Evolutionary conservation across 1,139 yeast genomes (phyloP).

Genomic region (Yamadazyma aaseri): DNA sequence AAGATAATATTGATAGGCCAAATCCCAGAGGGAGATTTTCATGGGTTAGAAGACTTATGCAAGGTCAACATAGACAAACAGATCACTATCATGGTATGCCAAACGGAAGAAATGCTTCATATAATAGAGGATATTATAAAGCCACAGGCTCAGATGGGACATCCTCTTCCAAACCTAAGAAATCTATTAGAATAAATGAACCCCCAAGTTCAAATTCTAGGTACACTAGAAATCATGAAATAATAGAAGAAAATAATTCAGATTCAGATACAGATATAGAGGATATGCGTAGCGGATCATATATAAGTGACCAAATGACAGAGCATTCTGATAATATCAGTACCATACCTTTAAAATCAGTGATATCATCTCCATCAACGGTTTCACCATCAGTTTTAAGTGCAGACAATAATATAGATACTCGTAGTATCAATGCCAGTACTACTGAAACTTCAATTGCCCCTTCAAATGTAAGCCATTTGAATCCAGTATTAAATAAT

Average conservation of each 20-base stretch:
- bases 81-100: slow-evolving; percentile 2
- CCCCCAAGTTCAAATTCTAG: background rate
- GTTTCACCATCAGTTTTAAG: slow-evolving; percentile 45
- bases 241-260: background rate
- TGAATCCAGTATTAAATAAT: slow-evolving; percentile 8
- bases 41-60: slow-evolving; percentile 49
- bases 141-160: slow-evolving; percentile 1
- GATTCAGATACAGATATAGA: slow-evolving; percentile 9
- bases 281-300: slow-evolving; percentile 1
- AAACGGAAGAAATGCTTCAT: slow-evolving; percentile 4
- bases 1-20: slow-evolving; percentile 19
- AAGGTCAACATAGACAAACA: slow-evolving; percentile 34
- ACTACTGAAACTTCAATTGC: slow-evolving; percentile 57
- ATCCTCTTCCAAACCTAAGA: background rate
- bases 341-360: slow-evolving; percentile 53
- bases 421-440: slow-evolving; percentile 41
- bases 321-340: slow-evolving; percentile 36
- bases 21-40: slow-evolving; percentile 38
- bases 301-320: slow-evolving; percentile 16
- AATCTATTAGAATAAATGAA: slow-evolving; percentile 1
- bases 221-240: background rate
- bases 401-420: slow-evolving; percentile 35
- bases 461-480: slow-evolving; percentile 27
- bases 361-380: slow-evolving; percentile 49
- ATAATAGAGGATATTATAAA: slow-evolving; percentile 12